Evolutionary conservation across 352 stramenopile species (phyloP).

Genomic region (Phytophthora citricola): DNA sequence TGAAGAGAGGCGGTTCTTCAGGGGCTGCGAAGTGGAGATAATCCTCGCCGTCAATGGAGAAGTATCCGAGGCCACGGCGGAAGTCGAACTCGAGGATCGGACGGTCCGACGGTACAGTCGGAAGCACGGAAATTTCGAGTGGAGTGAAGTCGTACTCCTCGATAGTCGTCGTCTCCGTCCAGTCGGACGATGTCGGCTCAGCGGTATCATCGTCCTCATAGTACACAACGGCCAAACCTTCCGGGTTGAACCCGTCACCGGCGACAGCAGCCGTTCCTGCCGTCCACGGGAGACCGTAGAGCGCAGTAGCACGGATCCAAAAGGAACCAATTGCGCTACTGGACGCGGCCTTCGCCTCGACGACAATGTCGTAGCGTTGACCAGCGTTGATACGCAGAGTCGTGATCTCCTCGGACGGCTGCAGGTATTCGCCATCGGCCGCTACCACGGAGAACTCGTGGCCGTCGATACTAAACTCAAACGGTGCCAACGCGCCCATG

Average conservation of each 20-base stretch:
- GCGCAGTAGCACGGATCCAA: slow-evolving; percentile 33
- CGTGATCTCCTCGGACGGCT: slow-evolving; percentile 37
- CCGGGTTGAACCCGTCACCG: slow-evolving; percentile 32
- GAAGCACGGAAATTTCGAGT: slow-evolving; percentile 8
- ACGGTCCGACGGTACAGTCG: slow-evolving; percentile 22
- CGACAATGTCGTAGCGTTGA: slow-evolving; percentile 40
- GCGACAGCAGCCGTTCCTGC: slow-evolving; percentile 13
- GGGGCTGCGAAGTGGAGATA: slow-evolving; percentile 24
- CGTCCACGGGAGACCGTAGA: slow-evolving; percentile 36
- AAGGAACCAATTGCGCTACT: slow-evolving; percentile 18
- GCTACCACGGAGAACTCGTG: slow-evolving; percentile 38
- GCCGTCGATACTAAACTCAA: slow-evolving; percentile 43
- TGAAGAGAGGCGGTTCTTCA: slow-evolving; percentile 40
- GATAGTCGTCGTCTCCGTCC: slow-evolving; percentile 24
- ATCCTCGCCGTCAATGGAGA: slow-evolving; percentile 27
- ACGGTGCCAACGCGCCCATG: slow-evolving; percentile 34
- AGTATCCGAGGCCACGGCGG: slow-evolving; percentile 18
- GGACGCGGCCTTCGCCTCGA: slow-evolving; percentile 24
- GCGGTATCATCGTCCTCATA: slow-evolving; percentile 16
- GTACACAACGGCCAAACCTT: slow-evolving; percentile 28
- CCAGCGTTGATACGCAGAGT: slow-evolving; percentile 37
- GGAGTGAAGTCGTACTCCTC: slow-evolving; percentile 36
- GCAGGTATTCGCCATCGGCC: slow-evolving; percentile 32
- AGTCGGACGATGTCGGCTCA: slow-evolving; percentile 24
- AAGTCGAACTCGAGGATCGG: slow-evolving; percentile 37